Conservation (phyloP, 1,284 basidiomycete species). For the Malassezia vespertilionis region DNA sequence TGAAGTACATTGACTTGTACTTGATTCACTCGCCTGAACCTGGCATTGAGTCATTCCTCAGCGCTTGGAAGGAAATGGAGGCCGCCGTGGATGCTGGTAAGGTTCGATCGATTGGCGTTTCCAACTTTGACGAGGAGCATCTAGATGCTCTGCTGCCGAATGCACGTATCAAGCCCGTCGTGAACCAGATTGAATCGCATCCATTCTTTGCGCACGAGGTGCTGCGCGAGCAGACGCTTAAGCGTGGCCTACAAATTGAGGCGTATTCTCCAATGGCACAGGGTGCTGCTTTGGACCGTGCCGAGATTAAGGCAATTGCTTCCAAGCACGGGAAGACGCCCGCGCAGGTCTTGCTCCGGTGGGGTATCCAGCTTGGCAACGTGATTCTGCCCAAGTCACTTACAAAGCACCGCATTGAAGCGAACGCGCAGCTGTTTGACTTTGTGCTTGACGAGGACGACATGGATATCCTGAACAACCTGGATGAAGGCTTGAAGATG, state of each 20-base stretch:
- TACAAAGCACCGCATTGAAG: constrained; percentile 41
- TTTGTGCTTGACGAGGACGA: constrained; percentile 41
- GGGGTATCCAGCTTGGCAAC: constrained; percentile 38
- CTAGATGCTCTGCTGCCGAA: constrained; percentile 41
- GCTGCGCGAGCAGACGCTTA: constrained; percentile 38
- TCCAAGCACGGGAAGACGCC: constrained; percentile 44
- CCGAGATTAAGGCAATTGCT: constrained; percentile 42
- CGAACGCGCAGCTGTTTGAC: constrained; percentile 42
- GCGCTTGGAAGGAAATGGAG: constrained; percentile 45
- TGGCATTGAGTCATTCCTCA: constrained; percentile 33
- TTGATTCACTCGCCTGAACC: constrained; percentile 45
- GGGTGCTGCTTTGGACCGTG: constrained; percentile 40
- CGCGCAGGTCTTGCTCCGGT: constrained; percentile 37
- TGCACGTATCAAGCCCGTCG: constrained; percentile 43
- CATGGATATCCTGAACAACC: constrained; percentile 32
- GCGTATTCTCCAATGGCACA: constrained; percentile 47
- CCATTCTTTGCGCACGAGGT: constrained; percentile 46
- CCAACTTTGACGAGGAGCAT: constrained; percentile 45
- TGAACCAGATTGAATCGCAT: constrained; percentile 47
- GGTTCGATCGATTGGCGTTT: constrained; percentile 45
- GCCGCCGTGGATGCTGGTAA: constrained; percentile 44
- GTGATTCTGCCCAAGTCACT: constrained; percentile 43
- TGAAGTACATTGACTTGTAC: constrained; percentile 45
- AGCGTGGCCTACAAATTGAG: constrained; percentile 42
- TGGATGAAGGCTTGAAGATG: constrained; percentile 40